Evolutionary conservation across 306 rosid genomes (phyloP).

Genomic region (Begonia masoniana): DNA sequence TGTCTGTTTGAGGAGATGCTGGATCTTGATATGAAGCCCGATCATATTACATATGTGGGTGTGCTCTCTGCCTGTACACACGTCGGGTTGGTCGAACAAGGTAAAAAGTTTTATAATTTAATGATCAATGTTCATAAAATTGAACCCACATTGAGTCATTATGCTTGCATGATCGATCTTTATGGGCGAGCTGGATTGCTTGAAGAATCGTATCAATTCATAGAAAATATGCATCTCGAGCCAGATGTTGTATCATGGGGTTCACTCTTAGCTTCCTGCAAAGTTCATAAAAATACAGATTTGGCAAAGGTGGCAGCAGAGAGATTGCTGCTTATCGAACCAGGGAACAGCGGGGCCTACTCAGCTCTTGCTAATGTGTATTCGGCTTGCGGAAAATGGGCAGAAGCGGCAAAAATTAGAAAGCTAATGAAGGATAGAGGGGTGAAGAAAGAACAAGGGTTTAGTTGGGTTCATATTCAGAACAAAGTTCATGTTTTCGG

Average conservation of each 20-base stretch:
- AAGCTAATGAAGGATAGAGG: slow-evolving; percentile 71
- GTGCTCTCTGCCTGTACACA: slow-evolving; percentile 82
- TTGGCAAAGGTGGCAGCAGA: slow-evolving; percentile 76
- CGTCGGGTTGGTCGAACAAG: slow-evolving; percentile 61
- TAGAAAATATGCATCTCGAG: slow-evolving; percentile 53
- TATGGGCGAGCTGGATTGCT: slow-evolving; percentile 81
- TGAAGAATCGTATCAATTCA: slow-evolving; percentile 57
- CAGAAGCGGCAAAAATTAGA: slow-evolving; percentile 69
- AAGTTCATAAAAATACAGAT: slow-evolving; percentile 51
- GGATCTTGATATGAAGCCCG: slow-evolving; percentile 48
- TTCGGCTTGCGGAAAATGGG: slow-evolving; percentile 79
- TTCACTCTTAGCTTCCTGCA: slow-evolving; percentile 70
- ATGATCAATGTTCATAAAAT: slow-evolving; percentile 62
- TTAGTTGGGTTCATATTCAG: slow-evolving; percentile 74
- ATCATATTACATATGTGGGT: slow-evolving; percentile 75
- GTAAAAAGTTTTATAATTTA: slow-evolving; percentile 47
- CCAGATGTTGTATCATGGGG: slow-evolving; percentile 84
- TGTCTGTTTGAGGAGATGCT: slow-evolving; percentile 72
- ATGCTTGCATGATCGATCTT: slow-evolving; percentile 73
- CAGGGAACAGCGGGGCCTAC: slow-evolving; percentile 77
- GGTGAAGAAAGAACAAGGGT: slow-evolving; percentile 74
- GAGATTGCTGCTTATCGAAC: slow-evolving; percentile 62
- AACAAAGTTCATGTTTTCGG: slow-evolving; percentile 68
- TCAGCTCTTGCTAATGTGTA: slow-evolving; percentile 66
- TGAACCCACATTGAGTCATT: slow-evolving; percentile 69